phyloP scores from a whole-genome alignment of 768 basidiomycete genomes.

The Lentinula aciculospora region DNA sequence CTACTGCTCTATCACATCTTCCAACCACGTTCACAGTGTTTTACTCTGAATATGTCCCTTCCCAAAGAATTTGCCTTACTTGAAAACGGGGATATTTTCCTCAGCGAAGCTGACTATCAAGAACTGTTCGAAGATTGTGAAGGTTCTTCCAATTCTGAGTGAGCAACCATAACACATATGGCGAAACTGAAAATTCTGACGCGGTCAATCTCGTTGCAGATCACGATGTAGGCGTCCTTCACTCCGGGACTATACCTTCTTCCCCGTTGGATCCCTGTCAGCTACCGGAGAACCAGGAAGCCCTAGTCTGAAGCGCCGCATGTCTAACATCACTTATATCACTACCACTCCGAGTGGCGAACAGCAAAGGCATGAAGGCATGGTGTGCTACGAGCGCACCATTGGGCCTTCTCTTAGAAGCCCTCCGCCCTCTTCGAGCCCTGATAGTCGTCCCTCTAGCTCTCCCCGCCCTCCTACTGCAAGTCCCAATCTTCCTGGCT shows the following conservation, averaged over 20 bases:
- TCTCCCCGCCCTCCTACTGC: neutral
- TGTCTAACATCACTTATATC: neutral
- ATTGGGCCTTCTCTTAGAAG: neutral
- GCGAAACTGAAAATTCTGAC: too few relatives aligned
- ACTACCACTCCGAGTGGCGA: neutral
- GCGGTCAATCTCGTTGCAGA: too few relatives aligned
- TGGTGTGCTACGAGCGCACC: neutral
- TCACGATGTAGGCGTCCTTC: too few relatives aligned
- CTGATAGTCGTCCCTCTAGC: neutral
- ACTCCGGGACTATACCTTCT: neutral
- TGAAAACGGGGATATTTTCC: neutral
- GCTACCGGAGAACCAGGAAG: neutral
- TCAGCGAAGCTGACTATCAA: neutral
- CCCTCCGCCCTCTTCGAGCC: neutral
- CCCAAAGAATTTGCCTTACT: neutral
- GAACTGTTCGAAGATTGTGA: neutral
- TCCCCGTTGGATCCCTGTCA: neutral
- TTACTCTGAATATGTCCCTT: too few relatives aligned
- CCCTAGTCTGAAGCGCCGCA: neutral
- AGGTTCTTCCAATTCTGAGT: too few relatives aligned
- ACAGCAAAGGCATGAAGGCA: neutral
- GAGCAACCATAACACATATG: too few relatives aligned
- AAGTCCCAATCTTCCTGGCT: too few relatives aligned
- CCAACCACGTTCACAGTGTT: too few relatives aligned
- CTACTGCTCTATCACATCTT: too few relatives aligned